These are phyloP conservation scores for Microdochium bolleyi DNA, from an alignment of 2,329 filamentous ascomycete species.

Conservation along the genomic window DNA sequence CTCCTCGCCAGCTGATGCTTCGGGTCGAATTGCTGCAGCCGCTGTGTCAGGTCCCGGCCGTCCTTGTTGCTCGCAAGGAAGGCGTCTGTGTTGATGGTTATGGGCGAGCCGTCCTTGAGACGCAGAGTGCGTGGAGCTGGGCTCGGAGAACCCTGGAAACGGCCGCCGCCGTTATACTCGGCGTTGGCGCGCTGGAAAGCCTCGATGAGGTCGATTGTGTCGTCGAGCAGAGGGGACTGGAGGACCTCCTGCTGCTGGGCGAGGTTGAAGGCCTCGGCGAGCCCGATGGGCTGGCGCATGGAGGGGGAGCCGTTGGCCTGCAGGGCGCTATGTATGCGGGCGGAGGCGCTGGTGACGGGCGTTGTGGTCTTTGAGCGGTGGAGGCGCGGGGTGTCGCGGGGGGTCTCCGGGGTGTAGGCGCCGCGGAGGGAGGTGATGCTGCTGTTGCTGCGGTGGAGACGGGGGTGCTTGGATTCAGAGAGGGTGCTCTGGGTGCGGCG, in stretches of 20 bases:
- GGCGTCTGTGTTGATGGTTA: conserved; percentile 13
- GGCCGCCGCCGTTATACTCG: conserved; percentile 7
- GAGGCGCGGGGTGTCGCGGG: background rate
- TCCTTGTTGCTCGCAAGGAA: conserved; percentile 16
- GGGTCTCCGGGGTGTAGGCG: background rate
- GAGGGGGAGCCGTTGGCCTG: background rate
- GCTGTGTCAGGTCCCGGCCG: conserved; percentile 19
- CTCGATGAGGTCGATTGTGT: background rate
- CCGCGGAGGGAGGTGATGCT: background rate
- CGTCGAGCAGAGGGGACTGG: background rate
- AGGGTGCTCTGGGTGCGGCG: conserved; percentile 1
- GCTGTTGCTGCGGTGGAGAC: background rate
- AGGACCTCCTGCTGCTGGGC: conserved; percentile 1
- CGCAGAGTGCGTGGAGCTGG: conserved; percentile 40
- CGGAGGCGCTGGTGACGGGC: background rate
- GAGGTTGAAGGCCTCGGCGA: background rate
- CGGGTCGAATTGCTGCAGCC: conserved; percentile 20
- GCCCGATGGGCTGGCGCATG: background rate
- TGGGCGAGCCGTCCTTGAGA: conserved; percentile 20
- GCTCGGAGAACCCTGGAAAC: conserved; percentile 37
- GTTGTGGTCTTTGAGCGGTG: background rate
- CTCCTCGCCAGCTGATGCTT: conserved; percentile 14
- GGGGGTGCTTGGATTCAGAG: background rate
- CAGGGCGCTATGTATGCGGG: background rate
- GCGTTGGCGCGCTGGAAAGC: background rate